These are phyloP conservation scores for Colletotrichum euphorbiae DNA, from an alignment of 2,329 filamentous ascomycete genomes.

Conservation along the genomic window DNA sequence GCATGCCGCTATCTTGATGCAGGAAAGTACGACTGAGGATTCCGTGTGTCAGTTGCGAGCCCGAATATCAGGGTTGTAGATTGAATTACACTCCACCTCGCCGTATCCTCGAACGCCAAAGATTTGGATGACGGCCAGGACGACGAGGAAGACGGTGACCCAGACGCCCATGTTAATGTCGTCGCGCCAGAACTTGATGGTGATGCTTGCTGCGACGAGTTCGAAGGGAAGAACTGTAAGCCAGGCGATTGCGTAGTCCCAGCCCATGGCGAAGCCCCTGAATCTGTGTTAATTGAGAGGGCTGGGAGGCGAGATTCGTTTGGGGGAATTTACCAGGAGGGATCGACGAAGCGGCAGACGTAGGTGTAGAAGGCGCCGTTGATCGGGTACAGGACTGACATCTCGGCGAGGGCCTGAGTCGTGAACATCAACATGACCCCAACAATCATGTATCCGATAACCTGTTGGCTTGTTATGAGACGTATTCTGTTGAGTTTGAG, in stretches of 20 bases:
- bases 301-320: not conserved
- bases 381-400: slow-evolving; percentile 71
- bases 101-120: slow-evolving; percentile 67
- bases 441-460: slow-evolving; percentile 66
- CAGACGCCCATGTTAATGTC: slow-evolving; percentile 65
- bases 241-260: slow-evolving; percentile 70
- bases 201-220: slow-evolving; percentile 76
- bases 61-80: too few relatives aligned
- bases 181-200: slow-evolving; percentile 74
- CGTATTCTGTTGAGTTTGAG: too few relatives aligned
- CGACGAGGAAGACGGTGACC: slow-evolving; percentile 57
- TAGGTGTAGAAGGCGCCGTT: slow-evolving; percentile 74
- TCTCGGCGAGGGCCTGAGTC: slow-evolving; percentile 69
- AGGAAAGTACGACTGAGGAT: slow-evolving; percentile 57
- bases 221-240: slow-evolving; percentile 78
- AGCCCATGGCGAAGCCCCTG: slow-evolving; percentile 65
- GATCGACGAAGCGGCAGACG: slow-evolving; percentile 70
- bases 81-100: slow-evolving; percentile 62
- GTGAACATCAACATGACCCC: slow-evolving; percentile 72
- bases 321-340: slow-evolving; percentile 59
- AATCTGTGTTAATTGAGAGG: slow-evolving; percentile 39
- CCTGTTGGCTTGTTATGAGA: slow-evolving; percentile 13
- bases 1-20: slow-evolving; percentile 62
- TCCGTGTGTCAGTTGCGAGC: too few relatives aligned
- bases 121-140: slow-evolving; percentile 62